phyloP scores from a whole-genome alignment of 2,329 filamentous ascomycete species.

The Saccharata proteae region DNA sequence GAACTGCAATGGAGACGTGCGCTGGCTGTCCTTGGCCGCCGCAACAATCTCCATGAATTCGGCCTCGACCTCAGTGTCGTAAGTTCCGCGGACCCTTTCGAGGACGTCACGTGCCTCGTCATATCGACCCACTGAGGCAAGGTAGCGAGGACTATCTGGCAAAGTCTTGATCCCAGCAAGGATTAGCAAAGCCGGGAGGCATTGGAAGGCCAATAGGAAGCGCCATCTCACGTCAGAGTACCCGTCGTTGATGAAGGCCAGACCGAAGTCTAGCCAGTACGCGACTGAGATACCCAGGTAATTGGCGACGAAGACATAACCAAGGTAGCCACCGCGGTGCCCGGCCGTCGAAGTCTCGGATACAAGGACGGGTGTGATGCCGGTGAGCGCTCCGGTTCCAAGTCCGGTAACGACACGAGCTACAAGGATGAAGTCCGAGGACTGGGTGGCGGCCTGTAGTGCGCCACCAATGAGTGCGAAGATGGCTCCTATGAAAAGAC shows the following conservation, averaged over 20 bases:
- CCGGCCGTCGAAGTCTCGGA: conserved; percentile 7
- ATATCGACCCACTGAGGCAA: conserved; percentile 14
- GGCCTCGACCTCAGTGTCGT: conserved; percentile 15
- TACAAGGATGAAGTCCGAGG: conserved; percentile 36
- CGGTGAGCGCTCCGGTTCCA: conserved; percentile 32
- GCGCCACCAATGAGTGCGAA: conserved; percentile 39
- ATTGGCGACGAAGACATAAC: conserved; percentile 35
- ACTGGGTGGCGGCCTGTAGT: conserved; percentile 34
- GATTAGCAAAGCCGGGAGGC: conserved; percentile 30
- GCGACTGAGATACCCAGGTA: conserved; percentile 35
- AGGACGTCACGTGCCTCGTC: conserved; percentile 21
- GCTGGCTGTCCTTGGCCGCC: conserved; percentile 18
- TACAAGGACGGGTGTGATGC: conserved; percentile 10
- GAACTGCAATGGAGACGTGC: conserved; percentile 27
- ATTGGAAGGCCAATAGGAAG: conserved; percentile 25
- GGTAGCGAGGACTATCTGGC: conserved; percentile 33
- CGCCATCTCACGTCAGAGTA: conserved; percentile 15
- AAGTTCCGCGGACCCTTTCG: conserved; percentile 19
- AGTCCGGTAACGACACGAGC: conserved; percentile 40
- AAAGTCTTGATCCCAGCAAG: conserved; percentile 28
- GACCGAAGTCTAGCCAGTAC: conserved; percentile 15
- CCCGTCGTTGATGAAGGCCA: conserved; percentile 13
- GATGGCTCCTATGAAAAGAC: conserved; percentile 32
- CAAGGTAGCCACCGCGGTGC: conserved; percentile 8
- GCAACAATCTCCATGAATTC: conserved; percentile 25